Conservation (phyloP, 2,329 filamentous ascomycete genomes). For the Pyrenochaeta sp. region DNA sequence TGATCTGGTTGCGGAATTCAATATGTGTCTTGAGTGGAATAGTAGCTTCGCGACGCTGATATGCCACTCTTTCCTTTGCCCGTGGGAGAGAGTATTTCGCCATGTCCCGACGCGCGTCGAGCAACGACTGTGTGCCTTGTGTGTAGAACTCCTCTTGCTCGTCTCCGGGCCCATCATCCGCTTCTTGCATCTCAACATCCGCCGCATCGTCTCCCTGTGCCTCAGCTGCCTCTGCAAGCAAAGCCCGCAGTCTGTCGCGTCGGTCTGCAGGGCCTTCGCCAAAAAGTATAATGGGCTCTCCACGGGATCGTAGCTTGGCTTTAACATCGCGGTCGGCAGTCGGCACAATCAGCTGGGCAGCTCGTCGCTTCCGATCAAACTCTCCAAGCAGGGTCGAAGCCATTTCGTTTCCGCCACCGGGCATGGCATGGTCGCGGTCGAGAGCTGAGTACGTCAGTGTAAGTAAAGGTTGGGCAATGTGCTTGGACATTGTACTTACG, state of each 20-base stretch:
- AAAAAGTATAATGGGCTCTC: constrained; percentile 94
- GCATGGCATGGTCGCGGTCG: constrained; percentile 87
- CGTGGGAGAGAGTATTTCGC: constrained; percentile 84
- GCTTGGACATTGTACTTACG: constrained; percentile 30
- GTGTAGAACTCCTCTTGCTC: constrained; percentile 89
- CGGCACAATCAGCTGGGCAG: constrained; percentile 87
- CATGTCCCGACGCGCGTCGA: constrained; percentile 80
- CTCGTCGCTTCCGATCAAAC: constrained; percentile 89
- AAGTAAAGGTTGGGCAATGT: no score
- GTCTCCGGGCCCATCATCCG: constrained; percentile 65
- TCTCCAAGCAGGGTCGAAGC: constrained; percentile 86
- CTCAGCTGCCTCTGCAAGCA: constrained; percentile 78
- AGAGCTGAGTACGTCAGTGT: constrained; percentile 47
- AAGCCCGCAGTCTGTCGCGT: constrained; percentile 82
- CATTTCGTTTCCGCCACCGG: constrained; percentile 77
- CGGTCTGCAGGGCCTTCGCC: constrained; percentile 88
- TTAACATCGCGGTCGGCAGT: constrained; percentile 92
- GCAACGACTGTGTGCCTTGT: constrained; percentile 75
- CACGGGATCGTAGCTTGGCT: constrained; percentile 72
- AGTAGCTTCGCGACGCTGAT: constrained; percentile 80
- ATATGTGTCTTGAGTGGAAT: constrained; percentile 91
- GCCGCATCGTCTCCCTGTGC: constrained; percentile 61
- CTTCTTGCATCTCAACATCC: constrained; percentile 61
- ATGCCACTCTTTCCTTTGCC: constrained; percentile 77
- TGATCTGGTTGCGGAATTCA: constrained; percentile 88